Evolutionary conservation across 108 stramenopile genomes (phyloP), one percentile per base, ranked within the genome.

Genomic region (Cyclotella sp.): DNA sequence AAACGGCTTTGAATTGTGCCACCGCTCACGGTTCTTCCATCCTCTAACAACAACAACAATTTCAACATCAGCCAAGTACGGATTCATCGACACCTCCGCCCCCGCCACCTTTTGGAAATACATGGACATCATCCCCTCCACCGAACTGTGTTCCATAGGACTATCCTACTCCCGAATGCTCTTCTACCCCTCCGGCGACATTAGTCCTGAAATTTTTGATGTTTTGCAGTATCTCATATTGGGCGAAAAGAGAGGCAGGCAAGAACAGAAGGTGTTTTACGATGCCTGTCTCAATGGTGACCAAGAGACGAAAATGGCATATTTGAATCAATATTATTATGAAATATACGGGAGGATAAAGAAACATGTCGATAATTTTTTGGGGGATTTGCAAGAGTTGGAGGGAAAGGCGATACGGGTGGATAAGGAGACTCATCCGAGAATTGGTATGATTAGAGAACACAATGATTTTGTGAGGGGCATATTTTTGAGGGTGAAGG

Each of bases 101-200:
- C 89, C 89, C 6, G 44, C 86, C 28, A 63, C 66, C 10, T 90
- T 88, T 77, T 90, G 89, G 76, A 90, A 90, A 60, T 82, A 86
- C 57, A 88, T 90, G 82, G 72, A 73, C 53, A 76, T 82, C 24
- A 72, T 70, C 55, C 67, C 82, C 4, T 73, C 72, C 43, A 63
- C 83, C 15, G 89, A 90, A 65, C 55, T 88, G 12, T 44, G 62
- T 43, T 75, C 83, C n/a, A 74, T 90, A 77, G 89, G 89, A 22
- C 84, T 86, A 14, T 82, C 78, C 54, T 86, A 79, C 52, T 82
- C 85, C 9, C 75, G 84, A 46, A 84, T 90, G 87, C 46, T 87
- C 16, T 90, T 90, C 57, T 90, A 82, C 73, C 84, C 87, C 45
- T 86, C 85, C 54, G 89, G 89, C 15, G 89, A 86, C 7, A 77